Evolutionary conservation across 129 eudicot genomes (phyloP).

Genomic region (Helianthus annuus): HanXRQr2.0-SUNRISE NC_035446.2:152650039-152650538

Average conservation of each 20-base stretch:
- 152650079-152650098: constrained; percentile 40
- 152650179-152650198: constrained; percentile 47
- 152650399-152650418: constrained; percentile 64
- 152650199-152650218: constrained; percentile 78
- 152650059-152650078: constrained; percentile 29
- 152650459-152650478: constrained; percentile 52
- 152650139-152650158: constrained; percentile 85
- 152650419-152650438: constrained; percentile 61
- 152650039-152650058: constrained; percentile 48
- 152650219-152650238: constrained; percentile 68
- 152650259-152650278: constrained; percentile 56
- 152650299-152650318: constrained; percentile 53
- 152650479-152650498: constrained; percentile 54
- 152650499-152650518: constrained; percentile 69
- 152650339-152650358: constrained; percentile 66
- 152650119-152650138: constrained; percentile 57
- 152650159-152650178: constrained; percentile 72
- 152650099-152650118: constrained; percentile 46
- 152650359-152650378: constrained; percentile 68
- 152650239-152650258: constrained; percentile 40
- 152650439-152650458: constrained; percentile 57
- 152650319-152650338: constrained; percentile 39
- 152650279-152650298: constrained; percentile 52
- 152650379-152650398: constrained; percentile 45
- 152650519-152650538: constrained; percentile 51